These are phyloP conservation scores for Tuber calosporum DNA, from an alignment of 495 filamentous ascomycete species.

Conservation along the genomic window DNA sequence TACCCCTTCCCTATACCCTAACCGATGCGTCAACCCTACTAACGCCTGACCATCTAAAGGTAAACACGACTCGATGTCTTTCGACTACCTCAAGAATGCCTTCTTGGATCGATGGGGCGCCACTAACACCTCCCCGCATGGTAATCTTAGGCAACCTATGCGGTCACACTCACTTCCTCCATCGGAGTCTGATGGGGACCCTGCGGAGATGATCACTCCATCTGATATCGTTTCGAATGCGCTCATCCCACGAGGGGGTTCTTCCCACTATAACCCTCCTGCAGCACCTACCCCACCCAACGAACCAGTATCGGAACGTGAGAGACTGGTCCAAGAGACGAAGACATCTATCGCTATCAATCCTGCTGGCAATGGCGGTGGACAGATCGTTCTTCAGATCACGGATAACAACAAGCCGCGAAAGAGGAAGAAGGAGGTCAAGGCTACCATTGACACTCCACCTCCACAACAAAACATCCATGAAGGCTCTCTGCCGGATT, in stretches of 20 bases:
- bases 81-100: conserved; percentile 38
- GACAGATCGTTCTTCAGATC: conserved; percentile 36
- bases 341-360: conserved; percentile 41
- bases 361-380: conserved; percentile 30
- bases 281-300: conserved; percentile 39
- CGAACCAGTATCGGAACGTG: conserved; percentile 35
- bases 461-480: neutral
- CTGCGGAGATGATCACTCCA: conserved; percentile 27
- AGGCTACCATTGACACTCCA: conserved; percentile 18
- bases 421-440: conserved; percentile 36
- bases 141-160: conserved; percentile 30
- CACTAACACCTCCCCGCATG: conserved; percentile 21
- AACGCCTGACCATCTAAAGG: conserved; percentile 12
- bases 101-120: conserved; percentile 38
- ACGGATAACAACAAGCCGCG: conserved; percentile 38
- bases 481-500: conserved; percentile 10
- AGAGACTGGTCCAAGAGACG: conserved; percentile 37
- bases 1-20: neutral
- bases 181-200: conserved; percentile 37
- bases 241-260: conserved; percentile 20
- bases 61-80: conserved; percentile 42
- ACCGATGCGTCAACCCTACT: conserved; percentile 12
- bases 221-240: conserved; percentile 31
- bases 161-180: conserved; percentile 40
- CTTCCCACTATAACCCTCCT: conserved; percentile 31